Base-by-base conservation (phyloP, 345 rosid genomes). In the Laguncularia racemosa region DNA sequence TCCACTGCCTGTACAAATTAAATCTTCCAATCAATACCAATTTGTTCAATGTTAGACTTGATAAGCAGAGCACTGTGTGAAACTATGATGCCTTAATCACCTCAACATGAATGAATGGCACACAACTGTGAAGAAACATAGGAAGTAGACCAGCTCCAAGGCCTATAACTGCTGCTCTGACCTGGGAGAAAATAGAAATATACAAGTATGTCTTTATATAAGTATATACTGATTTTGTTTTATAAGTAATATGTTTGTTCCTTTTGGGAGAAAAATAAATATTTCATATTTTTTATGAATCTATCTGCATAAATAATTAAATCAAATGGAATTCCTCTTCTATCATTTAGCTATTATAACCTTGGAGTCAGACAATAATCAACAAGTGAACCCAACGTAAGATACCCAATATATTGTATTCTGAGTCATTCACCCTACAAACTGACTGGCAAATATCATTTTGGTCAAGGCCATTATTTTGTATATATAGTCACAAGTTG, bases 121-220 rank as follows among this genome's bases (percentile, higher is more conserved):
- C 59, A 68, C 84, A 80, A 51, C 76, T 71, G 66, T 78, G 84
- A 63, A 92, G 95, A 80, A 89, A 89, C 96, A 89, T 89, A 51
- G 98, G 98, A 73, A 92, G 89, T 56, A 92, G 66, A 57, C 98
- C 97, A 13, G 98, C 98, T 56, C 97, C 98, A 66, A 92, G 95
- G 76, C 97, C 98, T 53, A 92, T 69, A 52, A 92, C 72, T 64
- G 85, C 89, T 57, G 85, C 76, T 71, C 79, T 86, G 61, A 83
- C 89, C 93, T 91, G 79, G 53, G 50, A 68, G 43, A 16, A 19
- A 26, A 23, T 61, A 51, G 38, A 2, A 60, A 18, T 28, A 18
- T 11, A 50, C 18, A 60, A 13, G 45, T 49, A 28, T 33, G 38
- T 13, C 9, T 33, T 33, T 33, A 33, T 28, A 18, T 8, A 38